Evolutionary conservation across 768 basidiomycete species (phyloP), one percentile per base, ranked within the genome.

Genomic region (Trametes coccinea): DNA sequence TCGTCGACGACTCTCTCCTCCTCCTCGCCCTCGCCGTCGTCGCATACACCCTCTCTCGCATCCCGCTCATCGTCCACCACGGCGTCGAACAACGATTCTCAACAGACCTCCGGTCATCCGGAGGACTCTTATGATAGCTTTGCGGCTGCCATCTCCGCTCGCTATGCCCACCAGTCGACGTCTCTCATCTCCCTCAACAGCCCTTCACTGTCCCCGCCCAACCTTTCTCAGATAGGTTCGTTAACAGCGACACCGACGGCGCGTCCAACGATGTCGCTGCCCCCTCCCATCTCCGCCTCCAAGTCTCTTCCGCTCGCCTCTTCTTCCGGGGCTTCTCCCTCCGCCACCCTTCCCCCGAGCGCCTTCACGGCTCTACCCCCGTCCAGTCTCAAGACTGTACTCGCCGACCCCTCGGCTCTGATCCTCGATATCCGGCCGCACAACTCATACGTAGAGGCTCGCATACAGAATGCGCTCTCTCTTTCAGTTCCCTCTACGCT

Each of bases 401-500:
- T 81, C 13, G 60, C 71, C 0, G 75, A 79, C 59, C 69, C 77
- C 0, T 41, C 74, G 11, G 68, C 74, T 31, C 87, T 98, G 70
- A 74, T 97, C 68, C 80, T 98, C 75, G 95, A 98, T 77, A 88
- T 98, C 56, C 86, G 95, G 0, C 87, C 93, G 10, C 90, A 92
- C 74, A 87, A 88, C 16, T 84, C 88, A 6, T 89, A 85, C 72
- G 75, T 84, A 5, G 69, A 81, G 8, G 85, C 86, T 27, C 88
- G 93, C 52, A 67, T 97, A 33, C 81, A 82, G 43, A 68, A 75
- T 50, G 88, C 94, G 7, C 77, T 97, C 55, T 93, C 93, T 50
- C 84, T 98, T 63, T 92, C 91, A 49, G 91, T 97, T 5, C 95
- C 96, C 1, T 94, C 95, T 2, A 98, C 95, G 0, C 87, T 98